Percentiles rank a stretch among this genome's conserved stretches.
Conservation (phyloP, 768 basidiomycete genomes). For the Russula olivacea region DNA sequence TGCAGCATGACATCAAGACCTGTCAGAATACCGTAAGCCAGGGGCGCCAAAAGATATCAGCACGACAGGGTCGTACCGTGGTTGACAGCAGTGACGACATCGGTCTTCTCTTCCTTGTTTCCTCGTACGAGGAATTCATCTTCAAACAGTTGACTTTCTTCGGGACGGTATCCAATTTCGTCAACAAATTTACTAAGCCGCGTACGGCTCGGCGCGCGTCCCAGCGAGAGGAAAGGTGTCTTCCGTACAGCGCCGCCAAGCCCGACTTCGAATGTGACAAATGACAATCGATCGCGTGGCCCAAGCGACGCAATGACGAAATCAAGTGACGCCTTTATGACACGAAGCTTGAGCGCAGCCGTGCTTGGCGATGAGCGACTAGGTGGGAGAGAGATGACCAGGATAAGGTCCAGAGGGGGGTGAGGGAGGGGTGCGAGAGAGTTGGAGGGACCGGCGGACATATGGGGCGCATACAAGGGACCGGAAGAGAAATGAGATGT, state of each 20-base stretch:
- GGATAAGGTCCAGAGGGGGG: slow-evolving; percentile 85
- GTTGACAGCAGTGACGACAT: slow-evolving; percentile 98
- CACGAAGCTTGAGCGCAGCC: slow-evolving; percentile 78
- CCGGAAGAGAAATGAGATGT: slow-evolving; percentile 13
- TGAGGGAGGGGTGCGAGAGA: slow-evolving; percentile 78
- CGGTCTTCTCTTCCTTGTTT: slow-evolving; percentile 88
- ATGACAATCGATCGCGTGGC: slow-evolving; percentile 71
- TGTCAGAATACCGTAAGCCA: not conserved
- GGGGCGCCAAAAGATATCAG: not conserved
- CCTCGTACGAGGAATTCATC: slow-evolving; percentile 63
- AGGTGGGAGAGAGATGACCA: slow-evolving; percentile 84
- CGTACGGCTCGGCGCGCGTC: slow-evolving; percentile 59
- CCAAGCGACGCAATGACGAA: slow-evolving; percentile 77
- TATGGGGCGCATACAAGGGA: slow-evolving; percentile 42
- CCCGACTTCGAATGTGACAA: slow-evolving; percentile 93
- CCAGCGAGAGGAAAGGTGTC: slow-evolving; percentile 85
- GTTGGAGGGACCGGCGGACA: slow-evolving; percentile 70
- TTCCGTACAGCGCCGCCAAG: slow-evolving; percentile 74
- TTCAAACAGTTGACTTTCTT: slow-evolving; percentile 29
- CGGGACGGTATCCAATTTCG: slow-evolving; percentile 45
- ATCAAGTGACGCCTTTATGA: slow-evolving; percentile 83
- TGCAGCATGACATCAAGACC: slow-evolving; percentile 84
- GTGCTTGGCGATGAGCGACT: slow-evolving; percentile 66
- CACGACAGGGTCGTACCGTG: slow-evolving; percentile 49
- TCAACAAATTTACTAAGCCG: slow-evolving; percentile 77